Evolutionary conservation across 2,329 filamentous ascomycete species (phyloP), one percentile per base, ranked within the genome.

Genomic region (Penicillium polonicum): DNA sequence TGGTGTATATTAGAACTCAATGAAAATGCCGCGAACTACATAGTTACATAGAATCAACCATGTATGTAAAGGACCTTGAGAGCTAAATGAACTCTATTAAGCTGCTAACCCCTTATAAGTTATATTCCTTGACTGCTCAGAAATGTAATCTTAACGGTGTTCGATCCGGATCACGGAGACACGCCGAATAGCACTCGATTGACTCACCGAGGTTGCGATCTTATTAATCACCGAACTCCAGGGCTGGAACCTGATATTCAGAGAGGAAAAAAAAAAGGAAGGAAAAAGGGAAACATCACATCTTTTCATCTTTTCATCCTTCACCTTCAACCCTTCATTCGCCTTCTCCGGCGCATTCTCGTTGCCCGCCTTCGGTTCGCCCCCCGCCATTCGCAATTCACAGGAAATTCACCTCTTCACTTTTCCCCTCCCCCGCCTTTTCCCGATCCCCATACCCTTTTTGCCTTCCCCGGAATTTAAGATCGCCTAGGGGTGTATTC

Each of bases 171-270:
- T 35, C 48, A 36, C 48, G 49, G 49, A 57, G 49, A 36, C 49
- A 39, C 31, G n/a, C 53, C 53, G 54, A 56, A 21, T 23, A 27
- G 35, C 36, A 29, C 57, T 63, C 50, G 29, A 58, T 66, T 66
- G 64, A 63, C 61, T 66, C 65, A 67, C 65, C 65, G 65, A 62
- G 43, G 46, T 38, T 21, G n/a, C 5, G 17, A 50, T 31, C 45
- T 64, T 63, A 62, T 51, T 65, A 59, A 64, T 63, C 63, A 59
- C 43, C 6, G 29, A n/a, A 5, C 17, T 29, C 42, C 23, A 44
- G 23, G 42, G 23, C 23, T 44, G 25, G 17, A 43, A 27, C 23
- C 15, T 27, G n/a, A 42, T 39, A 23, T 48, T 41, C 33, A 43
- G 5, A 5, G 12, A 21, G 15, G 27, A 29, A n/a, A 29, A 29